Conservation (phyloP, 2,329 filamentous ascomycete species). For the Penicillium sp. region DNA sequence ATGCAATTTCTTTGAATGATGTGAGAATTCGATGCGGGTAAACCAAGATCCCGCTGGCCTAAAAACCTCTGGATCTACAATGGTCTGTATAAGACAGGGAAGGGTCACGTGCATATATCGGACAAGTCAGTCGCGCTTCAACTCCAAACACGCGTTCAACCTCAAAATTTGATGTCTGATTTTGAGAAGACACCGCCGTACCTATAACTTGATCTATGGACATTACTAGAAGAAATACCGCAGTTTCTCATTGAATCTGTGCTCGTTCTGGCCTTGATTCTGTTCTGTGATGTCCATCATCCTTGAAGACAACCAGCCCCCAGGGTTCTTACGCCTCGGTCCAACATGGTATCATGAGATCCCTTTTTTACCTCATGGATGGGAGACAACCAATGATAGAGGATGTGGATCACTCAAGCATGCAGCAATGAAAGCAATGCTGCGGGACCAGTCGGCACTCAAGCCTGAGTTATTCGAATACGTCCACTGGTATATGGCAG, state of each 20-base stretch:
- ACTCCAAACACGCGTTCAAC: background rate
- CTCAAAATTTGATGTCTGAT: background rate
- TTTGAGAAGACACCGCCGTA: background rate
- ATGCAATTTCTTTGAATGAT: background rate
- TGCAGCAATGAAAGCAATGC: conserved; percentile 24
- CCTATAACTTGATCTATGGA: background rate
- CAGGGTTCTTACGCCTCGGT: conserved; percentile 15
- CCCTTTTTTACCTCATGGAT: conserved; percentile 27
- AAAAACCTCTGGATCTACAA: background rate
- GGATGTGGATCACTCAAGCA: conserved; percentile 32
- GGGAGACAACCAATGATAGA: conserved; percentile 17
- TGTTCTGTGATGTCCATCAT: conserved; percentile 4
- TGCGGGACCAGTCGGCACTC: conserved; percentile 34
- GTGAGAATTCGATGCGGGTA: background rate
- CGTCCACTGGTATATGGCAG: conserved; percentile 35
- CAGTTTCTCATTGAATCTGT: background rate
- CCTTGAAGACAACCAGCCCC: conserved; percentile 8
- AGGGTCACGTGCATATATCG: background rate
- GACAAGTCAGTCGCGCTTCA: background rate
- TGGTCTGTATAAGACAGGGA: background rate
- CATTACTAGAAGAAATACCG: background rate
- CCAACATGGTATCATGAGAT: conserved; percentile 34
- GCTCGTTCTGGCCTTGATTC: background rate
- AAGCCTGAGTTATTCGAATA: conserved; percentile 28
- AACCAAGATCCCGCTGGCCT: background rate